These are phyloP conservation scores for Cladosporium sp. DNA, from an alignment of 2,329 filamentous ascomycete genomes.

Conservation along the genomic window DNA sequence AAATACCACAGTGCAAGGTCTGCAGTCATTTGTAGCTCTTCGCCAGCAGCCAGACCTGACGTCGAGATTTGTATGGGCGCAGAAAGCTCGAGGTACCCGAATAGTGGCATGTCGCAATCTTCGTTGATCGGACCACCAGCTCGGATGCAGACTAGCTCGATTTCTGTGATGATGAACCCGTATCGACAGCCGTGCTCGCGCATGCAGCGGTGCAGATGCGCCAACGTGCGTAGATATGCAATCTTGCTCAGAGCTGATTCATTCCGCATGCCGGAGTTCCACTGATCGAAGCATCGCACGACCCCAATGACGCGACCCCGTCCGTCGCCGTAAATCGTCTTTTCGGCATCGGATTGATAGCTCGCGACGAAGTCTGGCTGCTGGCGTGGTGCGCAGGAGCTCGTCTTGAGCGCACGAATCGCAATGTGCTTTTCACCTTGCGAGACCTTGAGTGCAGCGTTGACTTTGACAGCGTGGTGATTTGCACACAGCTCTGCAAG, in stretches of 20 bases:
- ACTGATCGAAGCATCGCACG: slow-evolving; percentile 87
- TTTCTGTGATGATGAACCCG: slow-evolving; percentile 94
- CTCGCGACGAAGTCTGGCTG: slow-evolving; percentile 65
- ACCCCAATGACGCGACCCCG: slow-evolving; percentile 69
- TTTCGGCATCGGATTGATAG: slow-evolving; percentile 50
- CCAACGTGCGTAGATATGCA: slow-evolving; percentile 80
- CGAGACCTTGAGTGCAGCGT: slow-evolving; percentile 73
- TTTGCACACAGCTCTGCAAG: slow-evolving; percentile 71
- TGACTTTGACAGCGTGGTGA: slow-evolving; percentile 82
- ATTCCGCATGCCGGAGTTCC: slow-evolving; percentile 91
- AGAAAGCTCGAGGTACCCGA: slow-evolving; percentile 79
- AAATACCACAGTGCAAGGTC: slow-evolving; percentile 73
- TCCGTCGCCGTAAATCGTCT: slow-evolving; percentile 44
- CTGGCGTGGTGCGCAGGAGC: slow-evolving; percentile 41
- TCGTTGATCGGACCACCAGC: slow-evolving; percentile 54
- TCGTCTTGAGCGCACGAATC: slow-evolving; percentile 38
- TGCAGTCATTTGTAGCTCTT: slow-evolving; percentile 58
- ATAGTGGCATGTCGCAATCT: slow-evolving; percentile 61
- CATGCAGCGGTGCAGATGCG: slow-evolving; percentile 86
- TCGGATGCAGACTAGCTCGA: slow-evolving; percentile 86
- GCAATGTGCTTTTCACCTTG: slow-evolving; percentile 61
- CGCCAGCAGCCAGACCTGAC: slow-evolving; percentile 29
- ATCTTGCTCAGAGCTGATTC: slow-evolving; percentile 81
- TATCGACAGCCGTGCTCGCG: slow-evolving; percentile 90
- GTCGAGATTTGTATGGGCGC: slow-evolving; percentile 53